Percentiles rank a stretch among this genome's conserved stretches.
phyloP scores from a whole-genome alignment of 306 rosid species.

The Quillaja saponaria region DNA sequence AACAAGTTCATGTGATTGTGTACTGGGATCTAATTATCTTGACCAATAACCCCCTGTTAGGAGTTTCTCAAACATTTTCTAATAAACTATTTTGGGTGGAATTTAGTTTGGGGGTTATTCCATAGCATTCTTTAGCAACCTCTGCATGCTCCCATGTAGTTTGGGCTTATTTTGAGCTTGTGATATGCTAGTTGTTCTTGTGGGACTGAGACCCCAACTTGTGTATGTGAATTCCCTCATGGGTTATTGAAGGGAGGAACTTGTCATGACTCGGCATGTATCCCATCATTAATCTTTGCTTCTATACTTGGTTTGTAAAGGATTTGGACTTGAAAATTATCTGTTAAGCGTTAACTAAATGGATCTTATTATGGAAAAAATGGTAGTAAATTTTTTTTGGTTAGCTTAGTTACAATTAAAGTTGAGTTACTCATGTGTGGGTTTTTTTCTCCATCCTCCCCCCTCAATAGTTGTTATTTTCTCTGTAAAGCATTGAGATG shows the following conservation, averaged over 20 bases:
- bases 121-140: not conserved
- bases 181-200: not conserved
- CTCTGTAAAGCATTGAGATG: not conserved
- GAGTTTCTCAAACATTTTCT: no score
- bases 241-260: no score
- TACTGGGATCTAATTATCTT: no score
- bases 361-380: not conserved
- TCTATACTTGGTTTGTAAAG: not conserved
- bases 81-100: no score
- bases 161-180: not conserved
- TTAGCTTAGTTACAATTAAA: no score
- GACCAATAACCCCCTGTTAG: no score
- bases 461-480: not conserved
- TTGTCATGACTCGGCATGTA: not conserved
- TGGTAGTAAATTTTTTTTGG: no score
- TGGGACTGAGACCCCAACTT: not conserved
- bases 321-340: slow-evolving; percentile 8
- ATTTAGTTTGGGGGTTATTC: not conserved
- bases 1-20: no score
- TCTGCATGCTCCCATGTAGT: not conserved
- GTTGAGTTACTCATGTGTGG: not conserved
- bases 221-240: not conserved
- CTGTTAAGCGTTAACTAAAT: not conserved
- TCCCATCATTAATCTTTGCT: not conserved
- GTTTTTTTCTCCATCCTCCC: not conserved